phyloP scores from a whole-genome alignment of 2,329 filamentous ascomycete species.

The Tolypocladium pustulatum region DNA sequence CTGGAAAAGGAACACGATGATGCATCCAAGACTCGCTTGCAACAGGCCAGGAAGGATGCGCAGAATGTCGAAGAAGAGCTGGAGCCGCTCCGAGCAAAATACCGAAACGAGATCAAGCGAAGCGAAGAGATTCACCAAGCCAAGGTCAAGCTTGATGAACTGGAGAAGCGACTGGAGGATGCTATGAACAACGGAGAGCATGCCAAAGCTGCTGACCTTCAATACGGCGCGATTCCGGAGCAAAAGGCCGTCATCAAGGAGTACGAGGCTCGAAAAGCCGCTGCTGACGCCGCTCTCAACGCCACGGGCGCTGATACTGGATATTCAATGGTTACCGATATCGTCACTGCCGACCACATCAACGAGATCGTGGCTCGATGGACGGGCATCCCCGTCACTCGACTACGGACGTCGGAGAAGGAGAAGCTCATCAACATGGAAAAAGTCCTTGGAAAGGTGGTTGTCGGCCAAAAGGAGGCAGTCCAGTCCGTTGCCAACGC shows the following conservation, averaged over 20 bases:
- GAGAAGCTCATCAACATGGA: constrained; percentile 99
- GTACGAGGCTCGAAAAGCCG: constrained; percentile 71
- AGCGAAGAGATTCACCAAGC: constrained; percentile 88
- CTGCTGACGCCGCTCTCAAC: constrained; percentile 63
- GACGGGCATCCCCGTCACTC: constrained; percentile 96
- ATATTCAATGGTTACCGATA: constrained; percentile 75
- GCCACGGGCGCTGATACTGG: constrained; percentile 44
- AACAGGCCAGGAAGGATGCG: constrained; percentile 77
- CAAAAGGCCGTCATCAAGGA: constrained; percentile 70
- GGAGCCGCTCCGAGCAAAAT: constrained; percentile 85
- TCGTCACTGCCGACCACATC: constrained; percentile 95
- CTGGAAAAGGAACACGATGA: constrained; percentile 91
- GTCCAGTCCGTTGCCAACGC: constrained; percentile 90
- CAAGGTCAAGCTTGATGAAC: constrained; percentile 86
- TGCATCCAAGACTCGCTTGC: constrained; percentile 73
- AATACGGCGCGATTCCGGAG: constrained; percentile 96
- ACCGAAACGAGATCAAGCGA: constrained; percentile 84
- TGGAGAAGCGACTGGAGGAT: constrained; percentile 87
- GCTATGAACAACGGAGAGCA: constrained; percentile 82
- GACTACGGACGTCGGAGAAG: constrained; percentile 90
- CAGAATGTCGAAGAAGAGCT: constrained; percentile 93
- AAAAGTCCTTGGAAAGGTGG: constrained; percentile 67
- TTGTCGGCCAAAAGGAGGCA: constrained; percentile 90
- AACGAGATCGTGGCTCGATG: constrained; percentile 95
- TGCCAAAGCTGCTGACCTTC: constrained; percentile 79